phyloP scores from a whole-genome alignment of 768 basidiomycete genomes.

The Podaxis sp. region DNA sequence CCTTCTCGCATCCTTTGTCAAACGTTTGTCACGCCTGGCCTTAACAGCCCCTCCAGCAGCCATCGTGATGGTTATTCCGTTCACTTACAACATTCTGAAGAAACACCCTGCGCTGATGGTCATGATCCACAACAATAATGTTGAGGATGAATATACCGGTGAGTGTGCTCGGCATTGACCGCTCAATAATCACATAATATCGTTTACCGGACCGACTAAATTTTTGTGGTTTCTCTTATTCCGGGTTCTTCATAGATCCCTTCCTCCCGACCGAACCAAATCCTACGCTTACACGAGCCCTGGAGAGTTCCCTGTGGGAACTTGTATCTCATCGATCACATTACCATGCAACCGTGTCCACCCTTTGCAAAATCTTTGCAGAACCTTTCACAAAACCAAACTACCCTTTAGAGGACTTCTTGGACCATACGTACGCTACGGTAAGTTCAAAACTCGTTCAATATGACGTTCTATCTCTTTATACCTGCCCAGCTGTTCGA shows the following conservation, averaged over 20 bases:
- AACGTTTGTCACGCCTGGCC: conserved; percentile 83
- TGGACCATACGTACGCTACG: conserved; percentile 90
- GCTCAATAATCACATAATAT: not conserved
- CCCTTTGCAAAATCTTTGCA: conserved; percentile 79
- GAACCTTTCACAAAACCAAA: conserved; percentile 94
- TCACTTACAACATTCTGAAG: conserved; percentile 93
- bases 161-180: not conserved
- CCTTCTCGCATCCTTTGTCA: conserved; percentile 93
- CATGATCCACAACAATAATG: conserved; percentile 78
- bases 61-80: conserved; percentile 87
- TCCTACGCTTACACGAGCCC: conserved; percentile 75
- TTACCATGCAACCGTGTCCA: conserved; percentile 87
- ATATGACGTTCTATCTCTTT: not conserved
- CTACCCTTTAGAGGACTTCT: conserved; percentile 92
- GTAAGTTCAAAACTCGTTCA: conserved; percentile 39
- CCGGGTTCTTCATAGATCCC: conserved; percentile 45
- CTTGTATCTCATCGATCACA: conserved; percentile 75
- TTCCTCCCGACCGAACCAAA: conserved; percentile 68
- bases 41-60: conserved; percentile 87
- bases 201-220: not conserved
- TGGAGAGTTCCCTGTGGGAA: conserved; percentile 93
- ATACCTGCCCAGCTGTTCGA: conserved; percentile 69
- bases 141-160: conserved; percentile 37
- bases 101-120: conserved; percentile 88
- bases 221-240: not conserved